Conservation (phyloP, 2,329 filamentous ascomycete species). For the Ceratocystis lukuohia region DNA sequence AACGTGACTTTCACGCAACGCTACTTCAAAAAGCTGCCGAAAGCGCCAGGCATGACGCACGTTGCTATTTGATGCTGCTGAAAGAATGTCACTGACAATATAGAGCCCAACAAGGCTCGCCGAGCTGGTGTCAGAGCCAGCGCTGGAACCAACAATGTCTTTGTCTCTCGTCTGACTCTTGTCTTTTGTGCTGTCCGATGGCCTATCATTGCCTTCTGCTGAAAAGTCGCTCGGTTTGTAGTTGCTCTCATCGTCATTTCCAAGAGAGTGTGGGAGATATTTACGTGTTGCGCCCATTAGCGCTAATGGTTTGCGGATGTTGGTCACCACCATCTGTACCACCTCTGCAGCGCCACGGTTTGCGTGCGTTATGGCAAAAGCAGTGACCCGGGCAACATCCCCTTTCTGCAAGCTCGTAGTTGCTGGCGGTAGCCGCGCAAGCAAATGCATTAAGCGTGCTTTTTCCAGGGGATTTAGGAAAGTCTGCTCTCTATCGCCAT, state of each 20-base stretch:
- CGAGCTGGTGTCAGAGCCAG: conserved; percentile 49
- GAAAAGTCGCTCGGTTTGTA: not conserved
- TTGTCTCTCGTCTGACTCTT: conserved; percentile 21
- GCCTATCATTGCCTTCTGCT: not conserved
- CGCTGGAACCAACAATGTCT: conserved; percentile 22
- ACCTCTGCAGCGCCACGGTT: conserved; percentile 78
- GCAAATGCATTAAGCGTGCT: conserved; percentile 67
- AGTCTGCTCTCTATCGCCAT: conserved; percentile 32
- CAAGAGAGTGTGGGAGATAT: conserved; percentile 25
- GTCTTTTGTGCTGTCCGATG: not conserved
- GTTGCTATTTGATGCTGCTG: conserved; percentile 60
- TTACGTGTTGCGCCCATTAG: conserved; percentile 48
- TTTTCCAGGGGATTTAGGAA: conserved; percentile 75
- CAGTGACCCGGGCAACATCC: conserved; percentile 72
- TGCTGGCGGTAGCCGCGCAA: conserved; percentile 68
- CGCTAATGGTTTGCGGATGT: conserved; percentile 64
- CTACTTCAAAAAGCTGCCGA: conserved; percentile 62
- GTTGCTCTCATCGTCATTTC: not conserved
- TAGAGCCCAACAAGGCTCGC: conserved; percentile 73
- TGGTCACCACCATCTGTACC: conserved; percentile 74
- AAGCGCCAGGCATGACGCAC: conserved; percentile 81
- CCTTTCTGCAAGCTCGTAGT: conserved; percentile 65
- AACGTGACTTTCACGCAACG: conserved; percentile 51
- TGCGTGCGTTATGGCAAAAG: conserved; percentile 80
- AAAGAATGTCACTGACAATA: conserved; percentile 62